Conservation (phyloP, 2,329 filamentous ascomycete species). For the Apiospora marii region DNA sequence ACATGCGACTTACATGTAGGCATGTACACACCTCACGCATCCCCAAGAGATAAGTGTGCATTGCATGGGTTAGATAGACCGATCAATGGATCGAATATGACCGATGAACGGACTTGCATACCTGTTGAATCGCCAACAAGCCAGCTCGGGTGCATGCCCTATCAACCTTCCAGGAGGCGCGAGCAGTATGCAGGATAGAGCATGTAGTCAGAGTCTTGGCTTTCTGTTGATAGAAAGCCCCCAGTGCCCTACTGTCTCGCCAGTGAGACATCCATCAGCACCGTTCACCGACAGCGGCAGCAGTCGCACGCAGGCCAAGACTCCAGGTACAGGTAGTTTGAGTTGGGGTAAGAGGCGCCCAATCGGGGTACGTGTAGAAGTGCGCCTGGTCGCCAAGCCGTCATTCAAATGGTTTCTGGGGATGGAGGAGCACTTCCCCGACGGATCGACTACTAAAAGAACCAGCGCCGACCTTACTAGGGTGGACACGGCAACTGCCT, state of each 20-base stretch:
- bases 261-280: background rate
- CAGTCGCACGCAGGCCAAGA: background rate
- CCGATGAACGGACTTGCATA: slow-evolving; percentile 19
- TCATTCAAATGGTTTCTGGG: slow-evolving; percentile 15
- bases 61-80: slow-evolving; percentile 13
- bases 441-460: slow-evolving; percentile 18
- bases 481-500: slow-evolving; percentile 2
- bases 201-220: background rate
- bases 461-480: background rate
- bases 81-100: slow-evolving; percentile 6
- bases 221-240: slow-evolving; percentile 5
- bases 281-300: slow-evolving; percentile 5
- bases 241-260: background rate
- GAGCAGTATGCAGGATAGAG: too few relatives aligned
- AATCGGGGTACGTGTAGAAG: background rate
- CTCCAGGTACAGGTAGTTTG: background rate
- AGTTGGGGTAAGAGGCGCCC: slow-evolving; percentile 19
- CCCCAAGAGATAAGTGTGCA: slow-evolving; percentile 7
- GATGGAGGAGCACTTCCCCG: slow-evolving; percentile 16
- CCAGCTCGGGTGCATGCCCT: background rate
- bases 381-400: slow-evolving; percentile 7
- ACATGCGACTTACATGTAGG: background rate
- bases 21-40: background rate
- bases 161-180: background rate
- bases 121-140: slow-evolving; percentile 15